Conservation (phyloP, 1,284 basidiomycete genomes). For the Athelia psychrophila region DNA sequence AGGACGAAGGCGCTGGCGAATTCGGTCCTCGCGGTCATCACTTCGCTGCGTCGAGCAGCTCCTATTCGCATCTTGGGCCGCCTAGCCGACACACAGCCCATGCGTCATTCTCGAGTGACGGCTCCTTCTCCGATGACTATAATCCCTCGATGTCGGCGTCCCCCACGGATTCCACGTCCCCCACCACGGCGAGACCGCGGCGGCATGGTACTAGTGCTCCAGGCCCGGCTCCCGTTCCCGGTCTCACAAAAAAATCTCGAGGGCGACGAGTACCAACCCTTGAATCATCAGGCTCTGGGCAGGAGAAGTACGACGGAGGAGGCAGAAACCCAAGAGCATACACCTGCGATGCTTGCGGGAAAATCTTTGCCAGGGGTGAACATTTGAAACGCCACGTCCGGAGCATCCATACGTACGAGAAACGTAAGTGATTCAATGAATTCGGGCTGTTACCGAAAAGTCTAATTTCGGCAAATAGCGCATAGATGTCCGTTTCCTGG, state of each 20-base stretch:
- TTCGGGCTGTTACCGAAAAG: conserved; percentile 4
- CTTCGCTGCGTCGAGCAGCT: conserved; percentile 12
- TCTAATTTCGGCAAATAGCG: conserved; percentile 39
- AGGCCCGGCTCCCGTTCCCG: conserved; percentile 66
- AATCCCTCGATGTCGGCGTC: conserved; percentile 6
- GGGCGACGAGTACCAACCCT: conserved; percentile 69
- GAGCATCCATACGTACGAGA: conserved; percentile 80
- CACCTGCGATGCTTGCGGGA: conserved; percentile 74
- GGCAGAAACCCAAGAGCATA: conserved; percentile 55
- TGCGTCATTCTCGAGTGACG: not conserved
- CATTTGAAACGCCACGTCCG: conserved; percentile 78
- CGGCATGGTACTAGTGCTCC: conserved; percentile 40
- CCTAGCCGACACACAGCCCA: not conserved
- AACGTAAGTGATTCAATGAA: conserved; percentile 49
- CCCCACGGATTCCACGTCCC: conserved; percentile 9
- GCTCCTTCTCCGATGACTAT: conserved; percentile 9
- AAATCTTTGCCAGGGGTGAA: conserved; percentile 76
- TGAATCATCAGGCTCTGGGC: conserved; percentile 33
- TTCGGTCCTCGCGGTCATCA: not conserved
- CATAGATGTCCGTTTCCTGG: conserved; percentile 74
- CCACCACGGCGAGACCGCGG: conserved; percentile 24
- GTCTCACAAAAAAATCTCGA: conserved; percentile 71
- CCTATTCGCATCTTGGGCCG: not conserved
- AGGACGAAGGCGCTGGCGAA: conserved; percentile 13
- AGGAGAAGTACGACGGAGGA: conserved; percentile 22